A percentile compares a stretch with the other conserved stretches of the same genome.
Conservation (phyloP, 2,329 filamentous ascomycete species). For the Alternaria gaisen region DNA sequence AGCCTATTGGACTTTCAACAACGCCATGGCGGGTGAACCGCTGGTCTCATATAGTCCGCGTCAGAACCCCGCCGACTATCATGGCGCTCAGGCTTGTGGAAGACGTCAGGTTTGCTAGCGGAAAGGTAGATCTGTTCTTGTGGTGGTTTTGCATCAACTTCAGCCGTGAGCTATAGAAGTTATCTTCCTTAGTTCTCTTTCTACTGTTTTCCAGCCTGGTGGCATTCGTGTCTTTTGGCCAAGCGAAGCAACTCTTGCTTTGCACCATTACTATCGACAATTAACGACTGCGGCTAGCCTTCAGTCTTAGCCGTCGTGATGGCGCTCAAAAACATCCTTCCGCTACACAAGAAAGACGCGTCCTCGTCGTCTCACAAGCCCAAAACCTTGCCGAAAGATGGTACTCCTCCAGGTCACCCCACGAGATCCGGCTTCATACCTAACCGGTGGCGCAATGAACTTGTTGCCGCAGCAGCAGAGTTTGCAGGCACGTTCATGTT, state of each 20-base stretch:
- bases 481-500: conserved; percentile 54
- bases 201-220: not conserved
- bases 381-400: not conserved
- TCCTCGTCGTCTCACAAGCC: not conserved
- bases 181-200: not conserved
- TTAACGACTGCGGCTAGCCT: not conserved
- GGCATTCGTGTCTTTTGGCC: not conserved
- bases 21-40: conserved; percentile 3
- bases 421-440: not conserved
- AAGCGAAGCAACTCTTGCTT: not conserved
- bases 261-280: not conserved
- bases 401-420: not conserved
- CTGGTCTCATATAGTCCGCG: not conserved
- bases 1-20: not conserved
- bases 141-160: not conserved
- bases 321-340: conserved; percentile 21
- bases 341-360: conserved; percentile 15
- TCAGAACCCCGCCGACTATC: not conserved
- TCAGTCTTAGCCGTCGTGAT: conserved; percentile 6
- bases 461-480: conserved; percentile 49
- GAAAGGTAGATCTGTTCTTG: not conserved
- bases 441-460: conserved; percentile 44
- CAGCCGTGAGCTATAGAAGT: not conserved
- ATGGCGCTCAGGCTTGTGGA: not conserved
- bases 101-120: not conserved